Evolutionary conservation across 2,329 filamentous ascomycete species (phyloP), one percentile per base, ranked within the genome.

Genomic region (Fonsecaea multimorphosa): DNA sequence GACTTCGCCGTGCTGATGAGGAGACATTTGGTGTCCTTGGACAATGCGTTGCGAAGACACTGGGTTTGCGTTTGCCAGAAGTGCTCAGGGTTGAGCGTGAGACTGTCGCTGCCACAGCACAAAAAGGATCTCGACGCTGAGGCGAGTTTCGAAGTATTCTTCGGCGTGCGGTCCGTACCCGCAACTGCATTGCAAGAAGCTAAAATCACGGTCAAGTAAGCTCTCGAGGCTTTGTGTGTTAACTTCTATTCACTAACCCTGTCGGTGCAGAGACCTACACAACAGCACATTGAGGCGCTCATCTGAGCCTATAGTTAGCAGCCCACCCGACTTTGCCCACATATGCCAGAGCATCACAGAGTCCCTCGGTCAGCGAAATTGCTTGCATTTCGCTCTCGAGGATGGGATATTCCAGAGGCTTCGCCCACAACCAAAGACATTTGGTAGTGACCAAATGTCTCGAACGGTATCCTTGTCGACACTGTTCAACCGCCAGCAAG

Each of bases 1-100:
- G 67, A 73, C 58, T 68, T 69, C 40, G 70, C 72, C 46, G 49
- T 73, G 58, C 60, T 73, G 56, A 73, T 71, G 72, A 72, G 72
- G 61, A 73, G 63, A 70, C 70, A 68, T 64, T 69, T 66, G 51
- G 64, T 72, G 59, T 73, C 71, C 44, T 69, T 73, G 61, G 55
- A 73, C 52, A 64, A 72, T 64, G 71, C 62, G 24, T 72, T 73
- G 56, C 71, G 69, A 62, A 71, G 29, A 67, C 68, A 73, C 31
- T 72, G 72, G 72, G 55, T 68, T 58, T 72, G 71, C 58, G 51
- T 54, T 54, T 54, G 51, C 51, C 51, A 54, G 51, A 54, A 54
- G 51, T 54, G 51, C 51, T 54, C 51, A 29, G 51, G 51, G 51
- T 54, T 54, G 24, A 54, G 51, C 51, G 51, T 54, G 51, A 54